Conservation (phyloP, 2,329 filamentous ascomycete genomes). For the Fusarium phyllophilum region DNA sequence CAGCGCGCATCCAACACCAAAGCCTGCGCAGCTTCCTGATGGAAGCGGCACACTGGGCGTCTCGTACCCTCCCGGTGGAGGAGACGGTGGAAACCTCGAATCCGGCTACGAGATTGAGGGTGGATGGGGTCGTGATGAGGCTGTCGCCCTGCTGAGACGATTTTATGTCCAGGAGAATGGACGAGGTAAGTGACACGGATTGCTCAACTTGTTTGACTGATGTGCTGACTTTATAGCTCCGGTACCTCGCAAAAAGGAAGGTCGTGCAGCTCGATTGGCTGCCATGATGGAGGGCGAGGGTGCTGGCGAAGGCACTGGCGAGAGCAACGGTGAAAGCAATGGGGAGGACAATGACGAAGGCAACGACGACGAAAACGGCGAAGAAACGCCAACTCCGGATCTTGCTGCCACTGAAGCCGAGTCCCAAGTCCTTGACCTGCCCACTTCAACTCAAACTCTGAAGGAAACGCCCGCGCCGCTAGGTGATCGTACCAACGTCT, state of each 20-base stretch:
- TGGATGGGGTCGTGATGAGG: slow-evolving; percentile 89
- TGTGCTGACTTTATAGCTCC: slow-evolving; percentile 52
- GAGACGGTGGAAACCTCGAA: slow-evolving; percentile 77
- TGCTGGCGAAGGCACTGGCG: slow-evolving; percentile 44
- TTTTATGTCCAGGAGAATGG: slow-evolving; percentile 99
- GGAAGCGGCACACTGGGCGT: slow-evolving; percentile 50
- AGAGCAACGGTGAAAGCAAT: background rate
- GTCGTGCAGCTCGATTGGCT: slow-evolving; percentile 62
- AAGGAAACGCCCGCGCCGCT: slow-evolving; percentile 16
- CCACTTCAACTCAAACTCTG: slow-evolving; percentile 20
- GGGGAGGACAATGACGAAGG: background rate
- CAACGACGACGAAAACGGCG: slow-evolving; percentile 52
- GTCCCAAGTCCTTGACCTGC: slow-evolving; percentile 17
- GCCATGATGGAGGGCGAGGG: slow-evolving; percentile 61
- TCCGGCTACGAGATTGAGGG: slow-evolving; percentile 83
- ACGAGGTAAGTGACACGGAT: slow-evolving; percentile 69
- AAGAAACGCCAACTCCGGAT: slow-evolving; percentile 9
- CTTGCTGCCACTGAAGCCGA: background rate
- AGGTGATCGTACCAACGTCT: slow-evolving; percentile 22
- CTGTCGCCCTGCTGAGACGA: slow-evolving; percentile 88
- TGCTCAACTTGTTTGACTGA: too few species aligned
- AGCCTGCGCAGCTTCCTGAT: slow-evolving; percentile 50
- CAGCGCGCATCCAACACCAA: slow-evolving; percentile 53
- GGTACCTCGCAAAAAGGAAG: slow-evolving; percentile 65
- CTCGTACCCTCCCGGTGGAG: slow-evolving; percentile 52